Conservation (phyloP, 2,329 filamentous ascomycete species). For the Talaromyces sp. region DNA sequence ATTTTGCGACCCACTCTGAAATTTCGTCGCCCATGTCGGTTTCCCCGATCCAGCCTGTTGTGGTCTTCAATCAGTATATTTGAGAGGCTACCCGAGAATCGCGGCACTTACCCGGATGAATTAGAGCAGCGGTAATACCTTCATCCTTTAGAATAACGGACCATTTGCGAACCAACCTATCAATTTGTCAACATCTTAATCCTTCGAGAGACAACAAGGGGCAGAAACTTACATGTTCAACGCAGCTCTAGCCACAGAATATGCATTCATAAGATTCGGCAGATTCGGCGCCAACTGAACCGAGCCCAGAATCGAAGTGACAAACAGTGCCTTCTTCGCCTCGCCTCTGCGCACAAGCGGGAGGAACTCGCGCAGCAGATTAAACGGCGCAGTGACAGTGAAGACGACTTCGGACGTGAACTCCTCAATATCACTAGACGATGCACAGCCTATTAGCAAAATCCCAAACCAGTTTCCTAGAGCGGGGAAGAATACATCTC, state of each 20-base stretch:
- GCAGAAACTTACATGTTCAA: slow-evolving; percentile 4
- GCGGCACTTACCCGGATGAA: slow-evolving; percentile 2
- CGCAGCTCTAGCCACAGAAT: slow-evolving; percentile 9
- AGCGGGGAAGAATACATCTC: neutral
- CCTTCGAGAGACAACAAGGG: neutral
- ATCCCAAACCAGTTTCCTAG: no score
- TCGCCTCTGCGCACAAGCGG: slow-evolving; percentile 33
- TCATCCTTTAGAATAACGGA: slow-evolving; percentile 3
- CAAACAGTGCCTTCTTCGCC: slow-evolving; percentile 43
- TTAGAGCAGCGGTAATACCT: slow-evolving; percentile 5
- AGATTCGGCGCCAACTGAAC: slow-evolving; percentile 26
- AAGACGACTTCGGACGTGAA: slow-evolving; percentile 3
- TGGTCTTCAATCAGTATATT: neutral
- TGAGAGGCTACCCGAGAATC: neutral
- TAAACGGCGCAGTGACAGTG: slow-evolving; percentile 38
- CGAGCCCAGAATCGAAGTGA: slow-evolving; percentile 44
- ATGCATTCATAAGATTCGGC: neutral
- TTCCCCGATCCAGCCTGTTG: slow-evolving; percentile 4
- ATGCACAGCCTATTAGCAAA: neutral
- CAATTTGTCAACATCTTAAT: neutral
- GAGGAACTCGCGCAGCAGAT: slow-evolving; percentile 28
- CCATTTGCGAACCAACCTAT: slow-evolving; percentile 10
- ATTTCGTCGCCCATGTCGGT: slow-evolving; percentile 5
- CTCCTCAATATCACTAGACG: slow-evolving; percentile 2
- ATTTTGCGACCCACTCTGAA: neutral